A percentile compares a stretch with the other conserved stretches of the same genome.
phyloP scores from a whole-genome alignment of 192 early-diverging fungal genomes.

The Coemansia sp. region DNA sequence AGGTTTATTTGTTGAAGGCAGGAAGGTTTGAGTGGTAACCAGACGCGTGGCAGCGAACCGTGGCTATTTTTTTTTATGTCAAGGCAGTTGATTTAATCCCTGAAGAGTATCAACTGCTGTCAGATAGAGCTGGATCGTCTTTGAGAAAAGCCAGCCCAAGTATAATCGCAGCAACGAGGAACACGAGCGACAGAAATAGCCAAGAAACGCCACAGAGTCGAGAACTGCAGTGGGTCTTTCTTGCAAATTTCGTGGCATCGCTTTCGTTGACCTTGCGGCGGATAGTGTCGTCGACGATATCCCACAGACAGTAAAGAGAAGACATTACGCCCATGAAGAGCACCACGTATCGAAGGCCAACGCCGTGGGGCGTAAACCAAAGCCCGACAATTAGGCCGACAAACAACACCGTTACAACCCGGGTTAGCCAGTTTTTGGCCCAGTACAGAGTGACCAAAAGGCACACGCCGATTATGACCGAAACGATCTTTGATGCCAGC shows the following conservation, averaged over 20 bases:
- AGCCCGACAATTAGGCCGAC: conserved; percentile 76
- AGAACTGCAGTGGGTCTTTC: conserved; percentile 71
- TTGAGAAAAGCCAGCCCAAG: conserved; percentile 83
- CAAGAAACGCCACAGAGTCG: conserved; percentile 89
- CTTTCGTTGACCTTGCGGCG: conserved; percentile 89
- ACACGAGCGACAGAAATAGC: conserved; percentile 82
- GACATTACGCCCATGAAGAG: conserved; percentile 95
- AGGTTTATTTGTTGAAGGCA: too few species aligned
- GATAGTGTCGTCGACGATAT: conserved; percentile 93
- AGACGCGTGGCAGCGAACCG: too few species aligned
- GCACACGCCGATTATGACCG: conserved; percentile 80
- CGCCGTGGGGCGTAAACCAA: conserved; percentile 77
- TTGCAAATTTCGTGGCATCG: conserved; percentile 87
- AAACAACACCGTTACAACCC: conserved; percentile 77
- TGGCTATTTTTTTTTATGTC: too few species aligned
- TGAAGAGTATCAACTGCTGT: neutral
- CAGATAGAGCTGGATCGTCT: conserved; percentile 19
- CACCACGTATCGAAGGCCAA: conserved; percentile 84
- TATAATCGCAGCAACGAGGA: conserved; percentile 76
- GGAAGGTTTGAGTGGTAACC: too few species aligned
- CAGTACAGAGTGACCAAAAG: conserved; percentile 82
- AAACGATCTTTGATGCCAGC: conserved; percentile 79
- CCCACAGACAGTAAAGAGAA: conserved; percentile 89
- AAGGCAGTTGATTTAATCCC: neutral
- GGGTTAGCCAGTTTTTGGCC: conserved; percentile 87